Conservation (phyloP, 1,284 basidiomycete genomes). For the Microbotryomycetes sp. region DNA sequence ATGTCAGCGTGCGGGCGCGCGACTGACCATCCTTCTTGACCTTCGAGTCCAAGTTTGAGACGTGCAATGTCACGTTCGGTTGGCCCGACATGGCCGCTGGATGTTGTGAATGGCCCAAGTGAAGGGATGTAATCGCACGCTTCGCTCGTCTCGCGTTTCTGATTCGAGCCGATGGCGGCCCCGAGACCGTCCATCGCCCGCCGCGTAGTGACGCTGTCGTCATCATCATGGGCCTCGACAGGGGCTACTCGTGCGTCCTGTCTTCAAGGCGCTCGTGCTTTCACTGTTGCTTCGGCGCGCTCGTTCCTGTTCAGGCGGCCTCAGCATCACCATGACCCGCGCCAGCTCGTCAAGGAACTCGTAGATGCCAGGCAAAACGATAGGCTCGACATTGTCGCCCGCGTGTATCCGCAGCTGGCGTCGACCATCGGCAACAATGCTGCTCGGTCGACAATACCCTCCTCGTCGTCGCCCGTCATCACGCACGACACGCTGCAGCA, state of each 20-base stretch:
- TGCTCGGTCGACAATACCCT: neutral
- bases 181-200: no score
- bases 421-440: neutral
- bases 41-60: conserved; percentile 91
- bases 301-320: conserved; percentile 23
- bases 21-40: conserved; percentile 69
- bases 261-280: no score
- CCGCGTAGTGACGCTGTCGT: no score
- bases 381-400: conserved; percentile 16
- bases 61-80: conserved; percentile 82
- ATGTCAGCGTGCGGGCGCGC: neutral
- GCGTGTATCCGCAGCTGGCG: conserved; percentile 13
- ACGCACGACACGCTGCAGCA: conserved; percentile 5
- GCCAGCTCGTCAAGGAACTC: conserved; percentile 18
- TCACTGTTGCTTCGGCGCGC: neutral
- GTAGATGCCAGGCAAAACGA: conserved; percentile 2
- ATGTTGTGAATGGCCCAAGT: neutral
- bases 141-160: no score
- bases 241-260: no score
- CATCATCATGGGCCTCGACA: no score
- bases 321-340: neutral
- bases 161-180: no score
- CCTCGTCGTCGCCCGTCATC: conserved; percentile 2
- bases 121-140: no score
- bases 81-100: conserved; percentile 15